A percentile compares a stretch with the other conserved stretches of the same genome.
Conservation (phyloP, 768 basidiomycete genomes). For the Dendrothele bispora region DNA sequence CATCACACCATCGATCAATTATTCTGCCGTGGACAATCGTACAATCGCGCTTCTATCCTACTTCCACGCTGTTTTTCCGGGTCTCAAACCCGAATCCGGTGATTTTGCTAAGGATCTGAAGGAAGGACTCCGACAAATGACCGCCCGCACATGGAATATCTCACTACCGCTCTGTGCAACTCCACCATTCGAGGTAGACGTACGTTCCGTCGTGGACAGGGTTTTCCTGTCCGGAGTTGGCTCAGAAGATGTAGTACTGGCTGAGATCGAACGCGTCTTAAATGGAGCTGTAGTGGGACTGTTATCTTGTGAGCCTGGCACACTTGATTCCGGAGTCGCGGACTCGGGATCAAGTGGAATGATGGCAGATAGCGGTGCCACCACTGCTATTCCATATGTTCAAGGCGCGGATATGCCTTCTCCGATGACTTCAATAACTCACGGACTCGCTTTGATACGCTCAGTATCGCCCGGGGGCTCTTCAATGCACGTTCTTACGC, state of each 20-base stretch:
- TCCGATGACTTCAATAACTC: conserved; percentile 60
- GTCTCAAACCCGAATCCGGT: conserved; percentile 15
- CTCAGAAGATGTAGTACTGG: conserved; percentile 71
- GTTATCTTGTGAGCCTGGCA: conserved; percentile 49
- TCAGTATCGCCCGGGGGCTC: conserved; percentile 37
- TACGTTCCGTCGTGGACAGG: conserved; percentile 52
- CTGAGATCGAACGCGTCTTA: conserved; percentile 70
- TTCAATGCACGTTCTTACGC: conserved; percentile 78
- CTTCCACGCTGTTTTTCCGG: conserved; percentile 54
- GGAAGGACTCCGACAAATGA: conserved; percentile 17
- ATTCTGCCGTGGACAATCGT: conserved; percentile 68
- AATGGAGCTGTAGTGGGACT: conserved; percentile 83
- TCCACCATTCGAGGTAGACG: conserved; percentile 73
- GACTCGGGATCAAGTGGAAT: too few relatives aligned
- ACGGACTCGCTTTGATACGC: conserved; percentile 80
- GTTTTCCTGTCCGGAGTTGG: conserved; percentile 73
- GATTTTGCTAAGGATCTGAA: conserved; percentile 23
- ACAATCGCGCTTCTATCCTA: conserved; percentile 73
- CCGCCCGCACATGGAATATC: conserved; percentile 62
- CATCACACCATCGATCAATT: conserved; percentile 40
- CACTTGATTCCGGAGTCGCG: too few relatives aligned
- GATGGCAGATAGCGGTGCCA: conserved; percentile 10
- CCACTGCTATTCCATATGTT: conserved; percentile 48
- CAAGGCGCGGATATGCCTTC: conserved; percentile 46
- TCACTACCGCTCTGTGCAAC: conserved; percentile 63